Conservation (phyloP, 108 stramenopile genomes). For the Craspedostauros australis region DNA sequence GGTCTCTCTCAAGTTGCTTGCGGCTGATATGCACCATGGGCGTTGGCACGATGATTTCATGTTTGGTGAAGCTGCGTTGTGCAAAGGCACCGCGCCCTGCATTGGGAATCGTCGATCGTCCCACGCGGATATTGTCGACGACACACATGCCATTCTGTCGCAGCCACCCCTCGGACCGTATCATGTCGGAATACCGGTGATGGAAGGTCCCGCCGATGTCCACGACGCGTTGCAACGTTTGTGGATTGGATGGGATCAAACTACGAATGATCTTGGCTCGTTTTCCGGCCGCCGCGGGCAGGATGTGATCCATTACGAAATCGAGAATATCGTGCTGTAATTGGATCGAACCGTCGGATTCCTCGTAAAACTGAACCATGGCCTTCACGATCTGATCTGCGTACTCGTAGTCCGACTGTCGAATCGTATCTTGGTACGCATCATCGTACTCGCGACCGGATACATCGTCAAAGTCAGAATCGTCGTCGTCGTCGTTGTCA, state of each 20-base stretch:
- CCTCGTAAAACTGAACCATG: slow-evolving; percentile 41
- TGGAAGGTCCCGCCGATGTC: slow-evolving; percentile 66
- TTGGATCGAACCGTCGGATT: slow-evolving; percentile 22
- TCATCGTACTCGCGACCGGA: slow-evolving; percentile 35
- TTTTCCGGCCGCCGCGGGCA: slow-evolving; percentile 50
- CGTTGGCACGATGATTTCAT: slow-evolving; percentile 44
- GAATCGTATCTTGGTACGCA: slow-evolving; percentile 39
- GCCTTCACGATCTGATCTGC: slow-evolving; percentile 44
- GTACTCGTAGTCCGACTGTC: slow-evolving; percentile 46
- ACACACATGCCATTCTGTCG: slow-evolving; percentile 61
- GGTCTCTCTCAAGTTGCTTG: no score
- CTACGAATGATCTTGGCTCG: slow-evolving; percentile 52
- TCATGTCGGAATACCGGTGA: slow-evolving; percentile 60
- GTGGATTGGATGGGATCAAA: slow-evolving; percentile 52
- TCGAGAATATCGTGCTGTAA: slow-evolving; percentile 56
- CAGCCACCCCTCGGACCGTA: slow-evolving; percentile 59
- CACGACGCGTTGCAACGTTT: slow-evolving; percentile 43
- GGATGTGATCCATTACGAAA: slow-evolving; percentile 58
- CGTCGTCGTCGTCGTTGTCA: no score
- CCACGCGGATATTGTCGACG: slow-evolving; percentile 44
- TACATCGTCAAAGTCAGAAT: no score
- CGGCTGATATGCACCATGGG: slow-evolving; percentile 64
- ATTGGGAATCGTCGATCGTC: slow-evolving; percentile 47
- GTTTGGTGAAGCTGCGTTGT: slow-evolving; percentile 42
- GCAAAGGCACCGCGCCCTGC: slow-evolving; percentile 81